phyloP scores from a whole-genome alignment of 139 green algal genomes.

The Monoraphidium neglectum region DNA sequence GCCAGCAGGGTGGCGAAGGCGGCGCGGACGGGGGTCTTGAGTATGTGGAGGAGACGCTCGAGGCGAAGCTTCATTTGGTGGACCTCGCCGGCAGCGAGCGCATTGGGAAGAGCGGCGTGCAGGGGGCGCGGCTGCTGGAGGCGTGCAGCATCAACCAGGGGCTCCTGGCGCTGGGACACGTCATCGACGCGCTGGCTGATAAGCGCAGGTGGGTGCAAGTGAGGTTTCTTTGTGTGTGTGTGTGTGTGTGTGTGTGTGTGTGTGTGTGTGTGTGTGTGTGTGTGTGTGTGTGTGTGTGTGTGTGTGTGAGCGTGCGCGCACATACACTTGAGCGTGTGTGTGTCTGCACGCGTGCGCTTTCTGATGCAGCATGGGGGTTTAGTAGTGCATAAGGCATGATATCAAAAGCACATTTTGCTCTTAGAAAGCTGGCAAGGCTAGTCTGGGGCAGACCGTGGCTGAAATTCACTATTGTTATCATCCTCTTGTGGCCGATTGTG shows the following conservation, averaged over 20 bases:
- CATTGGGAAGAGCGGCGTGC: slow-evolving; percentile 10
- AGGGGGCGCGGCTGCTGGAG: slow-evolving; percentile 19
- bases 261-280: not conserved
- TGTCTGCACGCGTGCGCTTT: no score
- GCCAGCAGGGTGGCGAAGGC: not conserved
- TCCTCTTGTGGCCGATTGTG: no score
- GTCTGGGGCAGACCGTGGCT: no score
- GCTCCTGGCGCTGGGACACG: slow-evolving; percentile 45
- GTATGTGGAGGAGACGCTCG: not conserved
- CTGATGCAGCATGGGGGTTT: no score
- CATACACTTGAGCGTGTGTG: no score
- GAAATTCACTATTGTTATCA: no score
- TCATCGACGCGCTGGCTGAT: slow-evolving; percentile 23
- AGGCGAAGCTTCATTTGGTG: slow-evolving; percentile 39
- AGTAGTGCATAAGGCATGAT: no score
- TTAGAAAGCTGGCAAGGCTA: no score
- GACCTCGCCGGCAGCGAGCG: slow-evolving; percentile 45
- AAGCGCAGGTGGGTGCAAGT: not conserved
- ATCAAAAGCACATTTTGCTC: no score
- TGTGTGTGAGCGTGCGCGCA: no score
- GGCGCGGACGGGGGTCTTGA: not conserved
- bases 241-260: not conserved
- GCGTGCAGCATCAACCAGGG: slow-evolving; percentile 41
- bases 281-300: not conserved
- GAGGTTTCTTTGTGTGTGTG: not conserved